Percentiles rank a stretch among this genome's conserved stretches.
Conservation (phyloP, 1,139 yeast genomes). For the Hyphopichia khmerensis region DNA sequence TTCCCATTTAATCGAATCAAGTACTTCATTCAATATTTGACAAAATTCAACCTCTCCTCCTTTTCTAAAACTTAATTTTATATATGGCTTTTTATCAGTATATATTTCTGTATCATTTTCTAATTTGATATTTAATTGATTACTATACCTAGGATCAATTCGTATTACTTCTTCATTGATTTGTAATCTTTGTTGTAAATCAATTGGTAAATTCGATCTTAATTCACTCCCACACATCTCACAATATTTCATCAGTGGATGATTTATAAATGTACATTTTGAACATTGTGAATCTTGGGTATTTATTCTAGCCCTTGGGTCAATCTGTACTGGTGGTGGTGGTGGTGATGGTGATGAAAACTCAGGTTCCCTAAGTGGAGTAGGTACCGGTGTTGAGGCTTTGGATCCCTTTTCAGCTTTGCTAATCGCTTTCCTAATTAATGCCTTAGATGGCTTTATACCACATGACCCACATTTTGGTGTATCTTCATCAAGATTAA, state of each 20-base stretch:
- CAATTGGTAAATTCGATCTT: constrained; percentile 17
- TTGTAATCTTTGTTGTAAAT: constrained; percentile 6
- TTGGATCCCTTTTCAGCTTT: background rate
- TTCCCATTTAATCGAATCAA: constrained; percentile 52
- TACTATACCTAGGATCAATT: constrained; percentile 1
- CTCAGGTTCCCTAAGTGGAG: background rate
- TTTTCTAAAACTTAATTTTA: constrained; percentile 62
- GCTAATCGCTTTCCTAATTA: constrained; percentile 10
- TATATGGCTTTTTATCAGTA: constrained; percentile 31
- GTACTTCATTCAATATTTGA: constrained; percentile 35
- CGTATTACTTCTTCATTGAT: constrained; percentile 1
- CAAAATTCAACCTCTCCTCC: constrained; percentile 56
- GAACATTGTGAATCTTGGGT: constrained; percentile 57
- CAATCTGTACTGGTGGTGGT: constrained; percentile 1
- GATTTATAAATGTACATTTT: constrained; percentile 82
- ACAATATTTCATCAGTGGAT: constrained; percentile 72
- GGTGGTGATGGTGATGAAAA: constrained; percentile 4
- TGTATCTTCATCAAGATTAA: constrained; percentile 30
- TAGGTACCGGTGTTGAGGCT: background rate
- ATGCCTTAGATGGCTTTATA: constrained; percentile 31
- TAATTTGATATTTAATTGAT: constrained; percentile 23
- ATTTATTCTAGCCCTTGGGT: too few relatives aligned
- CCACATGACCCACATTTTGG: constrained; percentile 83
- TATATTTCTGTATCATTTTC: constrained; percentile 32
- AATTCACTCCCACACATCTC: constrained; percentile 83